phyloP scores from a whole-genome alignment of 345 rosid species.

The Eucalyptus camaldulensis region DNA sequence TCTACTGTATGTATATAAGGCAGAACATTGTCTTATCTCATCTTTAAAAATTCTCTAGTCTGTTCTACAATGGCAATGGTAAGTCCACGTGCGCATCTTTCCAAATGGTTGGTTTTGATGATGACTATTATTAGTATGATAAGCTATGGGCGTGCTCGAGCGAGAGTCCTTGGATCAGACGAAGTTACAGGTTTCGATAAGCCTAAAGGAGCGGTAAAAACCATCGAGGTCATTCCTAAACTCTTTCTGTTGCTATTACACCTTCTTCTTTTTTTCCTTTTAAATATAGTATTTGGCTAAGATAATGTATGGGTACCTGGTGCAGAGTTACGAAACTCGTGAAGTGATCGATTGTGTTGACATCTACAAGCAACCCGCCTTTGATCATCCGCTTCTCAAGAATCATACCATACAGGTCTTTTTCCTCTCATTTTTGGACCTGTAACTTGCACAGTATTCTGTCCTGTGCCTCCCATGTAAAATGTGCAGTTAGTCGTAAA shows the following conservation, averaged over 20 bases:
- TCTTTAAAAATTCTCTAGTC: neutral
- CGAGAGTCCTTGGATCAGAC: neutral
- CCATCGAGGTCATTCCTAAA: neutral
- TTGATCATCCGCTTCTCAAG: slow-evolving; percentile 8
- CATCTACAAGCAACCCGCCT: slow-evolving; percentile 10
- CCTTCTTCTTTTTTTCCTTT: neutral
- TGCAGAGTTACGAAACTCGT: neutral
- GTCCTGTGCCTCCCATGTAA: neutral
- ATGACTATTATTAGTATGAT: neutral
- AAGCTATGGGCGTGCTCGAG: neutral
- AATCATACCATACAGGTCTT: slow-evolving; percentile 4
- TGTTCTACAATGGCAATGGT: neutral
- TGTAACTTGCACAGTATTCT: neutral
- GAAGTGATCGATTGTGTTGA: slow-evolving; percentile 7
- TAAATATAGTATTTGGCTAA: neutral
- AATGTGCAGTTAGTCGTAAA: neutral
- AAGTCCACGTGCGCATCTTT: neutral
- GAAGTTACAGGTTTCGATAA: neutral
- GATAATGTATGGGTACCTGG: neutral
- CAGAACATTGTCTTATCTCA: too few relatives aligned
- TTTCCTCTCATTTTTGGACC: neutral
- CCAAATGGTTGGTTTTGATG: neutral
- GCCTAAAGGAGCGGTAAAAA: neutral
- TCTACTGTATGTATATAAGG: too few relatives aligned
- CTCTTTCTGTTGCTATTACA: neutral